Conservation (phyloP, 2,329 filamentous ascomycete genomes). For the Cucurbitaria berberidis region DNA sequence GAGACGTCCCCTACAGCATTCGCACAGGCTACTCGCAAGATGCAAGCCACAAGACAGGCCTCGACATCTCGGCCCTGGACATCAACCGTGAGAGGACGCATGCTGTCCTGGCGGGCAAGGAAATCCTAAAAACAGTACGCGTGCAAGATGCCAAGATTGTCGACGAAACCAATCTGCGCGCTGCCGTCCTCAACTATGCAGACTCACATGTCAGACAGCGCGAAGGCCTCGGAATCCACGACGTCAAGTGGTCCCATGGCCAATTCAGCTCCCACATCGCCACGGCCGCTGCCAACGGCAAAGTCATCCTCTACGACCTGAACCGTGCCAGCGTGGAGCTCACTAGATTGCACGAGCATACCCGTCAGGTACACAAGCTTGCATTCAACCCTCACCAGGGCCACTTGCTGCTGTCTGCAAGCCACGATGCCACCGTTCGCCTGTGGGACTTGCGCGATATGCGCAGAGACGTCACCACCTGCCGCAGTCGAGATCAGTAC, state of each 20-base stretch:
- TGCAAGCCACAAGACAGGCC: slow-evolving; percentile 67
- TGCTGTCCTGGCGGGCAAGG: slow-evolving; percentile 68
- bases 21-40: slow-evolving; percentile 60
- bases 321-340: slow-evolving; percentile 66
- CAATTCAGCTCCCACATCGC: slow-evolving; percentile 66
- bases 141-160: slow-evolving; percentile 63
- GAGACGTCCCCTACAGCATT: slow-evolving; percentile 34
- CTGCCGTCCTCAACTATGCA: slow-evolving; percentile 64
- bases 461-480: slow-evolving; percentile 57
- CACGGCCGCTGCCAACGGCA: slow-evolving; percentile 68
- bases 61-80: slow-evolving; percentile 67
- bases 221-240: slow-evolving; percentile 66
- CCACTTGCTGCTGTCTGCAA: slow-evolving; percentile 66
- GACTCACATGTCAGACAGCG: slow-evolving; percentile 58
- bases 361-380: slow-evolving; percentile 68
- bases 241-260: slow-evolving; percentile 72
- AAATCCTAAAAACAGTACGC: slow-evolving; percentile 69
- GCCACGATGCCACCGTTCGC: slow-evolving; percentile 68
- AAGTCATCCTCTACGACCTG: slow-evolving; percentile 69
- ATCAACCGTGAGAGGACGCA: slow-evolving; percentile 68
- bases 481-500: slow-evolving; percentile 62
- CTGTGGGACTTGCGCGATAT: slow-evolving; percentile 69
- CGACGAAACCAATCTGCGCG: slow-evolving; percentile 69
- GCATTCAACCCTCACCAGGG: slow-evolving; percentile 69
- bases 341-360: slow-evolving; percentile 68